These are phyloP conservation scores for Pichia sp. DNA, from an alignment of 1,139 yeast genomes.

Conservation along the genomic window DNA sequence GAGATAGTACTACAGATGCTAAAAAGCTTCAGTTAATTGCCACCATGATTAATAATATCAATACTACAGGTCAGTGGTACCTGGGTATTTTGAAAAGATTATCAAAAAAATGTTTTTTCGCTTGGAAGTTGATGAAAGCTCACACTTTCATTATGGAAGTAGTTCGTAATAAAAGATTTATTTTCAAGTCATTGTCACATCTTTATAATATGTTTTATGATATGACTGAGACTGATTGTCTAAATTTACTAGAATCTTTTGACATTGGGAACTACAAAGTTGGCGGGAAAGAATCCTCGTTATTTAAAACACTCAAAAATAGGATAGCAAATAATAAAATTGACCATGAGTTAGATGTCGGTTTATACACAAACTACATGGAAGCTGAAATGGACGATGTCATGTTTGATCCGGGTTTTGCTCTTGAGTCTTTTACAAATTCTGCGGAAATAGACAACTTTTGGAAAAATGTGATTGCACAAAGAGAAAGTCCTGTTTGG, in stretches of 20 bases:
- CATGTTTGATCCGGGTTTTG: neutral
- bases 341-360: neutral
- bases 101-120: conserved; percentile 42
- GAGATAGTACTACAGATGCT: neutral
- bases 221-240: conserved; percentile 16
- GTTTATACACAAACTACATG: neutral
- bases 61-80: conserved; percentile 3
- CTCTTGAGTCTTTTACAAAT: conserved; percentile 4
- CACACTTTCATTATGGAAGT: conserved; percentile 37
- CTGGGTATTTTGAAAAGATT: conserved; percentile 15
- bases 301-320: conserved; percentile 1
- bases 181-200: conserved; percentile 2
- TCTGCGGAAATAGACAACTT: conserved; percentile 9
- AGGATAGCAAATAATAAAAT: neutral
- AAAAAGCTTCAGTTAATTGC: neutral
- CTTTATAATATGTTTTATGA: conserved; percentile 15
- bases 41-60: conserved; percentile 17
- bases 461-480: conserved; percentile 9
- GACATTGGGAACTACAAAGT: conserved; percentile 7
- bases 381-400: neutral
- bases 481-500: neutral
- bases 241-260: conserved; percentile 15
- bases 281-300: neutral
- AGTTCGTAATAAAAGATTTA: conserved; percentile 22
- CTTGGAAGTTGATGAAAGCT: conserved; percentile 48